Evolutionary conservation across 352 stramenopile species (phyloP).

Genomic region (Phytophthora boehmeriae): DNA sequence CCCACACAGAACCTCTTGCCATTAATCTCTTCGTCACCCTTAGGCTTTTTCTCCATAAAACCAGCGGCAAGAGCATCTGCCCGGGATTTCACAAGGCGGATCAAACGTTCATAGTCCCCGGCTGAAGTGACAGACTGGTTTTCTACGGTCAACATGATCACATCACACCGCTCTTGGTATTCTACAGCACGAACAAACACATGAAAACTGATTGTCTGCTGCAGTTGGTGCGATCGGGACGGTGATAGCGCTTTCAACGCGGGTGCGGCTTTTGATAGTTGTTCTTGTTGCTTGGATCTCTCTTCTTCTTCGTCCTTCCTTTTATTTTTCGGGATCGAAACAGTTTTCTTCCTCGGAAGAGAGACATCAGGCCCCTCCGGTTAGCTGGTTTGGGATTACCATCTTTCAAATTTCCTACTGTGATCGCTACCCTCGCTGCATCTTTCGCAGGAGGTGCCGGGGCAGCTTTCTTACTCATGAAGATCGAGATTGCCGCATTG

Average conservation of each 20-base stretch:
- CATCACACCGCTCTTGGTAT: slow-evolving; percentile 23
- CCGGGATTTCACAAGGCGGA: slow-evolving; percentile 22
- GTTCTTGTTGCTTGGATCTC: slow-evolving; percentile 11
- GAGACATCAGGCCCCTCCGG: slow-evolving; percentile 12
- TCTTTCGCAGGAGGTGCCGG: slow-evolving; percentile 8
- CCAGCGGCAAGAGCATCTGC: slow-evolving; percentile 6
- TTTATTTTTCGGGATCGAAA: slow-evolving; percentile 38
- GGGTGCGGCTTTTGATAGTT: slow-evolving; percentile 5
- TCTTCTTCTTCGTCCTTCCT: slow-evolving; percentile 22
- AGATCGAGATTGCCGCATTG: slow-evolving; percentile 22
- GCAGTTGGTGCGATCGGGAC: slow-evolving; percentile 24
- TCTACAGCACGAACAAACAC: slow-evolving; percentile 38
- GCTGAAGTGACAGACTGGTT: slow-evolving; percentile 21
- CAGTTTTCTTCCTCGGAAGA: slow-evolving; percentile 29
- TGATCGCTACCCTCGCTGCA: not conserved
- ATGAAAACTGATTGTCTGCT: slow-evolving; percentile 26
- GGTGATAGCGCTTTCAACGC: slow-evolving; percentile 26
- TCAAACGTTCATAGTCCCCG: slow-evolving; percentile 24
- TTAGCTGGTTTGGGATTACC: slow-evolving; percentile 5
- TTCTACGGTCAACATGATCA: slow-evolving; percentile 29
- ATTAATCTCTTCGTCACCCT: slow-evolving; percentile 63
- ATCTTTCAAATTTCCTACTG: not conserved
- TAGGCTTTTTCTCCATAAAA: slow-evolving; percentile 26
- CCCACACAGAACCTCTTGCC: slow-evolving; percentile 37
- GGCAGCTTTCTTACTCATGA: slow-evolving; percentile 31